Conservation (phyloP, 202 grass and related monocot species). For the Dendrocalamus latiflorus region DNA sequence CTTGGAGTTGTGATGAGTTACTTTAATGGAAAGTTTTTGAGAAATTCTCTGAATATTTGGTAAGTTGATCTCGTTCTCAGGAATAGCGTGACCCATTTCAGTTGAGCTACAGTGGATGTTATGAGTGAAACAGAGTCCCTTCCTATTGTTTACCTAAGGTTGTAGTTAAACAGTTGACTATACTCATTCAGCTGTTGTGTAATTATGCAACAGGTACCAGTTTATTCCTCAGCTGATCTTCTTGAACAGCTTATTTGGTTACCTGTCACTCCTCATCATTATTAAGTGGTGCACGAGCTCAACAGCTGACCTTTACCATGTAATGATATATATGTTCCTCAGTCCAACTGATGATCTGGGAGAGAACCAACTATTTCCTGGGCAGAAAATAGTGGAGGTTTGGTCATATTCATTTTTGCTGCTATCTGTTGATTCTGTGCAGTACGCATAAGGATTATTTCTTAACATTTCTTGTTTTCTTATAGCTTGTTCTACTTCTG, state of each 20-base stretch:
- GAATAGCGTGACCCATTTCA: too few species aligned
- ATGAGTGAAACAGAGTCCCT: too few species aligned
- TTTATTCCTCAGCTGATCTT: conserved; percentile 94
- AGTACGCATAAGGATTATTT: background rate
- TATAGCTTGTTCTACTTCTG: conserved; percentile 58
- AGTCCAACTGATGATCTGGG: conserved; percentile 78
- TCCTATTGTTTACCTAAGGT: too few species aligned
- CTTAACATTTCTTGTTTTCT: conserved; percentile 22
- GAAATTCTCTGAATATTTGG: conserved; percentile 68
- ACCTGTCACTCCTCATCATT: conserved; percentile 81
- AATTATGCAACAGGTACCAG: conserved; percentile 52
- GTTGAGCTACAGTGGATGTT: too few species aligned
- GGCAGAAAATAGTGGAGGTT: conserved; percentile 77
- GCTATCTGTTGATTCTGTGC: background rate
- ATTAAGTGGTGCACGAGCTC: conserved; percentile 94
- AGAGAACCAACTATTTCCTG: conserved; percentile 87
- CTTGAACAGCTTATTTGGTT: conserved; percentile 94
- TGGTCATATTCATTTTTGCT: background rate
- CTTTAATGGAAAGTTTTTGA: conserved; percentile 84
- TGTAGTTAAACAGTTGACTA: too few species aligned
- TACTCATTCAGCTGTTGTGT: background rate
- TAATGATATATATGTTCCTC: conserved; percentile 99
- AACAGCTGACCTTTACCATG: conserved; percentile 81
- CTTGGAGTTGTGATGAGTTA: conserved; percentile 92
- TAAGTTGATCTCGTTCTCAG: conserved; percentile 30